Percentiles rank a stretch among this genome's conserved stretches.
phyloP scores from a whole-genome alignment of 1,284 basidiomycete genomes.

The Sutorius eximius region DNA sequence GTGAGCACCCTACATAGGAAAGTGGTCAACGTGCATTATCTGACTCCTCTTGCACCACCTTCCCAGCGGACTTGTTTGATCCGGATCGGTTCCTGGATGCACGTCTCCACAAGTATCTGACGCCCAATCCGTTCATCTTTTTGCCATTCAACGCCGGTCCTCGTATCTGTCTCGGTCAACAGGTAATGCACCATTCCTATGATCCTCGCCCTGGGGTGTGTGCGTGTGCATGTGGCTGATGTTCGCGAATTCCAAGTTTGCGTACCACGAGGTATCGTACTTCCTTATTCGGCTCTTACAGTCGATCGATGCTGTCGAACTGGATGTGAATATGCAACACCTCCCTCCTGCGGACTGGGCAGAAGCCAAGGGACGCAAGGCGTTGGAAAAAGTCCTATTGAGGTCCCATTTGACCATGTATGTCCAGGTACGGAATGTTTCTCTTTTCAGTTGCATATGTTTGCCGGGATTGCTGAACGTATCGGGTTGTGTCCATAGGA shows the following conservation, averaged over 20 bases:
- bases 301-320: constrained; percentile 32
- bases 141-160: constrained; percentile 51
- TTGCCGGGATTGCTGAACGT: neutral
- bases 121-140: constrained; percentile 44
- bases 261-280: constrained; percentile 43
- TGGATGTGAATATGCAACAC: constrained; percentile 34
- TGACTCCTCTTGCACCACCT: neutral
- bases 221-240: neutral
- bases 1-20: constrained; percentile 13
- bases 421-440: constrained; percentile 26
- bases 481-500: constrained; percentile 7
- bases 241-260: constrained; percentile 29
- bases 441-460: neutral
- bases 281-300: constrained; percentile 43
- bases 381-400: constrained; percentile 29
- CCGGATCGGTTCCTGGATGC: constrained; percentile 52
- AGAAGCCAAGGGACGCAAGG: constrained; percentile 21
- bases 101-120: constrained; percentile 31
- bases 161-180: constrained; percentile 50
- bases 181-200: constrained; percentile 24
- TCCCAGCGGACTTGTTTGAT: constrained; percentile 44
- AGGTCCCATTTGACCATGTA: constrained; percentile 54
- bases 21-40: neutral
- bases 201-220: neutral
- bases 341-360: constrained; percentile 32